A percentile compares a stretch with the other conserved stretches of the same genome.
These are phyloP conservation scores for Guadua angustifolia DNA, from an alignment of 176 grass and related monocot genomes.

Conservation along the genomic window DNA sequence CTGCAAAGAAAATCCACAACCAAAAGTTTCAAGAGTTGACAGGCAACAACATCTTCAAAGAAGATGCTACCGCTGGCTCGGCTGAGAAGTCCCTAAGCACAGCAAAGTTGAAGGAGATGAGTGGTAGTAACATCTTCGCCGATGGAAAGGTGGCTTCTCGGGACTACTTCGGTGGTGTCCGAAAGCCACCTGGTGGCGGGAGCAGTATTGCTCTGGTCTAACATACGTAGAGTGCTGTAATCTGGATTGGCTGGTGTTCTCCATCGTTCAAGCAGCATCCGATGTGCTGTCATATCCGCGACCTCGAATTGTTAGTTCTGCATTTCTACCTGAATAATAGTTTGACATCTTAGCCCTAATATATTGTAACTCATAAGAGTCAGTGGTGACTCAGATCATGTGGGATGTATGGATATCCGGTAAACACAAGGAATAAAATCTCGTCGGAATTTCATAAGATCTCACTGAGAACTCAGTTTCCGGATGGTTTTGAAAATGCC, in stretches of 20 bases:
- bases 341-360: not conserved
- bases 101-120: constrained; percentile 56
- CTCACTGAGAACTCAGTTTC: no score
- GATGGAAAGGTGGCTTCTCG: constrained; percentile 36
- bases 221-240: not conserved
- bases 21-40: constrained; percentile 61
- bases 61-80: constrained; percentile 25
- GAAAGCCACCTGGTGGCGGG: constrained; percentile 52
- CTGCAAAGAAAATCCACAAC: constrained; percentile 50
- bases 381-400: not conserved
- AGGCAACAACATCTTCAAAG: constrained; percentile 56
- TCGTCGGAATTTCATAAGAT: no score
- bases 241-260: not conserved
- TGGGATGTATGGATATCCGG: not conserved
- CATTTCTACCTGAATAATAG: not conserved
- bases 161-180: constrained; percentile 50
- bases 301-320: not conserved
- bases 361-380: not conserved
- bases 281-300: not conserved
- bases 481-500: no score
- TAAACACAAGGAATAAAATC: no score
- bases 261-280: not conserved
- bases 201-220: constrained; percentile 46
- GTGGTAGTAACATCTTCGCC: constrained; percentile 53
- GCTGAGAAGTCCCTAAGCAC: constrained; percentile 42